phyloP scores from a whole-genome alignment of 345 rosid species.

The Linum tenue region DNA sequence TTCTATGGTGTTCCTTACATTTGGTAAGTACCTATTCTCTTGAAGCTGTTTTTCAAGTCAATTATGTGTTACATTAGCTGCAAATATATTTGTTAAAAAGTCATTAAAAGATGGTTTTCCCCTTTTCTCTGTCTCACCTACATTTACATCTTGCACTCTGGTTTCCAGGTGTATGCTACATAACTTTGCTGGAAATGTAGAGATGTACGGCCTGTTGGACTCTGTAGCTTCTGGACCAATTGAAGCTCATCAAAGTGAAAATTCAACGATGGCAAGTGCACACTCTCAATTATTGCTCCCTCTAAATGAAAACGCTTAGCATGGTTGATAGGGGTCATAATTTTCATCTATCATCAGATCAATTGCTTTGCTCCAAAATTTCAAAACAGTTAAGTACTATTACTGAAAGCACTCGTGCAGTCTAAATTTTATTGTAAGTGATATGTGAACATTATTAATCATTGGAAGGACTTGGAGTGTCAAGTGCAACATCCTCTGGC shows the following conservation, averaged over 20 bases:
- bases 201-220: constrained; percentile 66
- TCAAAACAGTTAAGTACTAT: no score
- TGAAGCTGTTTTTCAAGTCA: background rate
- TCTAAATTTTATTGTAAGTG: no score
- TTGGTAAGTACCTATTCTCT: constrained; percentile 35
- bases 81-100: background rate
- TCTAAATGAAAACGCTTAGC: background rate
- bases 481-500: no score
- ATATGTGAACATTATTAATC: no score
- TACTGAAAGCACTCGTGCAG: no score
- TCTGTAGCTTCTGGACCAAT: constrained; percentile 58
- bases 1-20: constrained; percentile 72
- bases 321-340: no score
- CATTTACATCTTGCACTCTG: background rate
- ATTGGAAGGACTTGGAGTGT: no score
- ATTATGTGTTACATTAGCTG: background rate
- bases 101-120: background rate
- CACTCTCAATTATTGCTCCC: constrained; percentile 1
- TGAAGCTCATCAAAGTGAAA: constrained; percentile 47
- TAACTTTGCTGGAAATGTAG: constrained; percentile 66
- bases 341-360: no score
- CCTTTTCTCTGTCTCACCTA: background rate
- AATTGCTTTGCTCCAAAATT: no score
- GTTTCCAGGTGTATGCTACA: constrained; percentile 68
- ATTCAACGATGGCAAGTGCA: constrained; percentile 54